A percentile compares a stretch with the other conserved stretches of the same genome.
phyloP scores from a whole-genome alignment of 176 grass and related monocot species.

The Musa itinerans region DNA sequence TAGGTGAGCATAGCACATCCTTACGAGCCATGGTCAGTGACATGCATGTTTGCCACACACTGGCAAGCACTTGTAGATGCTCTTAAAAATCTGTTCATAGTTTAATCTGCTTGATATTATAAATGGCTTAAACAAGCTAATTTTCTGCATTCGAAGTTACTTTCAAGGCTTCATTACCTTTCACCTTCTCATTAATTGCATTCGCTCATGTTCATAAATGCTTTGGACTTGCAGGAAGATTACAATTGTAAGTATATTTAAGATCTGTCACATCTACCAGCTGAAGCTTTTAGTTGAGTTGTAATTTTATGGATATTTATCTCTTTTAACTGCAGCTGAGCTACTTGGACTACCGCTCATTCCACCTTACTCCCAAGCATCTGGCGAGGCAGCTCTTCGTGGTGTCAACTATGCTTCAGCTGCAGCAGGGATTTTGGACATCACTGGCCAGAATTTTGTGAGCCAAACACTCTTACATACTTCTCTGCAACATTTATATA shows the following conservation, averaged over 20 bases:
- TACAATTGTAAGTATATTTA: no score
- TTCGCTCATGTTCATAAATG: no score
- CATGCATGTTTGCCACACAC: not conserved
- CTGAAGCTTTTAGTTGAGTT: no score
- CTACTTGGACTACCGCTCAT: constrained; percentile 75
- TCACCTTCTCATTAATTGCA: not conserved
- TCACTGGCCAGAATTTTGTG: constrained; percentile 87
- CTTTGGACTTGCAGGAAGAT: no score
- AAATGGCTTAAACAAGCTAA: no score
- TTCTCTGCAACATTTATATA: not conserved
- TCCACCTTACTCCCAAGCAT: constrained; percentile 49
- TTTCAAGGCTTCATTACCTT: no score
- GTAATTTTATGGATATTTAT: no score
- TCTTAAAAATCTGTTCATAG: no score
- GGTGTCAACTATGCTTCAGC: constrained; percentile 96
- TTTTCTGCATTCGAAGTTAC: no score
- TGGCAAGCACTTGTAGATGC: no score
- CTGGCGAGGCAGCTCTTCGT: constrained; percentile 41
- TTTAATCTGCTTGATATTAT: no score
- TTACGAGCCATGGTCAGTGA: not conserved
- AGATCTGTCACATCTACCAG: no score
- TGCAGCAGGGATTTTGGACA: constrained; percentile 76
- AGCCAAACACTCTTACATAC: not conserved
- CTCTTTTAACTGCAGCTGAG: constrained; percentile 40
- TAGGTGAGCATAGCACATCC: constrained; percentile 1